Base-by-base conservation (phyloP, 108 stramenopile genomes). In the Tribonema minus region DNA sequence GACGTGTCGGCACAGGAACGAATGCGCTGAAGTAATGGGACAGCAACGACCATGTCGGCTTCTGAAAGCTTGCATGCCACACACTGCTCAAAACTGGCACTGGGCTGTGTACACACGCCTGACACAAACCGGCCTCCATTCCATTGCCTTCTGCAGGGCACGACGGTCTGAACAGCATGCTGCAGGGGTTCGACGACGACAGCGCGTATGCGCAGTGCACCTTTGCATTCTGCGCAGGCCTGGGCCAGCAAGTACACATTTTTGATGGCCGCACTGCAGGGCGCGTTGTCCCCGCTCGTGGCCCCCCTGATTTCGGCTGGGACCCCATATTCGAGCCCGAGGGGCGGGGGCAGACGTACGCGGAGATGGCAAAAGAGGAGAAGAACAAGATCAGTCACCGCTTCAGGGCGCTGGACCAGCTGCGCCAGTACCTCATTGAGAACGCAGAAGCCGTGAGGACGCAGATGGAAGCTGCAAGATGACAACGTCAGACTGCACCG, bases 311-410 rank as follows among this genome's bases (percentile, higher is more conserved):
- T 61, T 98, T 98, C 85, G 98, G 98, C 7, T 98, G 98, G 98
- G 98, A 99, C 73, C 80, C 87, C 3, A 92, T 97, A 12, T 99
- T 99, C 89, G 91, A 97, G 61, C 94, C 95, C 65, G 62, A 92
- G 0, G 64, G 73, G 2, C 7, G 40, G 28, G 64, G 63, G 2
- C 81, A 86, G 69, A 96, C 94, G 3, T 98, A 96, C 70, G 98
- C 98, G 0, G 96, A 98, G 85, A 95, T 98, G 95, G 80, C 72
- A 60, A 93, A 92, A 74, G 91, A 87, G n/a, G 86, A 83, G 60
- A 98, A 98, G 71, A 95, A 98, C 89, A 73, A 73, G 1, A 95
- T 98, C 41, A 93, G 92, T 26, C 98, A 98, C 86, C 72, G 98
- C 34, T 89, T 88, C 23, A 86, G 90, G 27, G 88, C 94, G 3